phyloP scores from a whole-genome alignment of 225 moss, liverwort and hornwort species.

The Takakia lepidozioides region DNA sequence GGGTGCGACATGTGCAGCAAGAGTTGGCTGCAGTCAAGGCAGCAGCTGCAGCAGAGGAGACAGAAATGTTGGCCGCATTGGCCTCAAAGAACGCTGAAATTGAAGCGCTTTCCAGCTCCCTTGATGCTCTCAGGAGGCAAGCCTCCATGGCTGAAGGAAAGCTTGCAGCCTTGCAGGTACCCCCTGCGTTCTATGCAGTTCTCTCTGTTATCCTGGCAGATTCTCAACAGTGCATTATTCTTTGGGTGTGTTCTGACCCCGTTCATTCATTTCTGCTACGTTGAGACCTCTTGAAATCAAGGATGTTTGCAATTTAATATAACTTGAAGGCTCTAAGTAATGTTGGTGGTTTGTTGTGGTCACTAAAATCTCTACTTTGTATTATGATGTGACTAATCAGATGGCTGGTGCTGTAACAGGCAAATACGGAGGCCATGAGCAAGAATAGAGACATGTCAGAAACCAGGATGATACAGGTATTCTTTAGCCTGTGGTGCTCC shows the following conservation, averaged over 20 bases:
- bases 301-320: no score
- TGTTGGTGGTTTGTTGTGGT: no score
- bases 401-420: background rate
- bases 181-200: no score
- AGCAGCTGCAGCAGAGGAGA: conserved; percentile 6
- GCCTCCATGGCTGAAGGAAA: conserved; percentile 11
- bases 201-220: no score
- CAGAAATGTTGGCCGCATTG: conserved; percentile 6
- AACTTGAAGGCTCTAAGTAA: no score
- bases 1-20: conserved; percentile 3
- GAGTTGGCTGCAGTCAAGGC: conserved; percentile 1
- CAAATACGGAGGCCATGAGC: conserved; percentile 6
- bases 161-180: conserved; percentile 11
- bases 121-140: conserved; percentile 8
- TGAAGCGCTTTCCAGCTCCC: conserved; percentile 2
- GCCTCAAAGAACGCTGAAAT: conserved; percentile 10
- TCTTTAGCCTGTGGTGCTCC: no score
- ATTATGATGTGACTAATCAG: no score
- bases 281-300: no score
- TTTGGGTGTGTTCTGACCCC: no score
- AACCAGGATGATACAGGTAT: conserved; percentile 9
- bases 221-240: no score
- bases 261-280: no score
- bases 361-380: no score
- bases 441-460: conserved; percentile 12